Evolutionary conservation across 371 early-diverging fungal genomes (phyloP).

Genomic region (Mucor lusitanicus): DNA sequence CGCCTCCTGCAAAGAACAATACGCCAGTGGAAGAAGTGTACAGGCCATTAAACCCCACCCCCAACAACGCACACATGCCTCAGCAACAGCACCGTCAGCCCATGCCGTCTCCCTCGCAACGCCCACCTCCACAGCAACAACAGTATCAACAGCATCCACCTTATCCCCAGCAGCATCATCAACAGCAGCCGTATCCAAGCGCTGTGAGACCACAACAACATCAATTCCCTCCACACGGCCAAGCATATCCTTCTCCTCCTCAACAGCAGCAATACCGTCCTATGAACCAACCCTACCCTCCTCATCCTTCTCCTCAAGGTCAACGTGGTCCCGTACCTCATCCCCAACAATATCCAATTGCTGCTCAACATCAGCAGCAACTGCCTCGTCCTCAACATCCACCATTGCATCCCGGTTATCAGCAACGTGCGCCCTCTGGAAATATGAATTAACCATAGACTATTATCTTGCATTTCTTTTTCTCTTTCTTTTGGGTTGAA

Average conservation of each 20-base stretch:
- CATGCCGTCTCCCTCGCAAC: not conserved
- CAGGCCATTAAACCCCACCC: not conserved
- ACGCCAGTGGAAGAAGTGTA: constrained; percentile 2
- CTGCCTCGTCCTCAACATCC: constrained; percentile 1
- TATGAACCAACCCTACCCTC: not conserved
- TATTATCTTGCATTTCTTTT: not conserved
- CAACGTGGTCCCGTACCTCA: not conserved
- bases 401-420: not conserved
- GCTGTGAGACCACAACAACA: not conserved
- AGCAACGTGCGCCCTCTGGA: not conserved
- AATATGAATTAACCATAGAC: not conserved
- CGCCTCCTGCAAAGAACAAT: not conserved
- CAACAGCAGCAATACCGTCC: constrained; percentile 1
- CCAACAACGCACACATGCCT: not conserved
- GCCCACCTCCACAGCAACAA: not conserved
- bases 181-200: not conserved
- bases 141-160: not conserved
- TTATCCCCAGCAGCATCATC: not conserved
- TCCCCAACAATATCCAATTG: not conserved
- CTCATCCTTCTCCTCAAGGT: not conserved
- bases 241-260: not conserved
- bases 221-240: not conserved
- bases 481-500: not conserved
- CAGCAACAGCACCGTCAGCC: not conserved
- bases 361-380: not conserved